Evolutionary conservation across 306 rosid species (phyloP).

Genomic region (Castanea sativa): DNA sequence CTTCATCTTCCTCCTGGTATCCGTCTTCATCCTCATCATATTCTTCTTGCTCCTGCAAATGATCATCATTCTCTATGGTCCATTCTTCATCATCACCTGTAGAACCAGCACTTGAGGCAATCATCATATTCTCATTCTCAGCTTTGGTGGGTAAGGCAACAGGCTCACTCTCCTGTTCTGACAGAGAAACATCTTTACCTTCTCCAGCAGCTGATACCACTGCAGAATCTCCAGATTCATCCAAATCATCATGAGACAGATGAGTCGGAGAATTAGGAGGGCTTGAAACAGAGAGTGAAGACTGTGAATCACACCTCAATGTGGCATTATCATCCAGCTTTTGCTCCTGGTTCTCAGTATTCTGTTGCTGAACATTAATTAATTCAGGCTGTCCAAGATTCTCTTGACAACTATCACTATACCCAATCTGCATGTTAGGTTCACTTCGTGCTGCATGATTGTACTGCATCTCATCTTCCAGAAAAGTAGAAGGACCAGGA

Average conservation of each 20-base stretch:
- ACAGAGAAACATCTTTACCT: constrained; percentile 32
- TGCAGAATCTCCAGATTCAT: constrained; percentile 71
- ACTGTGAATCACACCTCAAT: constrained; percentile 84
- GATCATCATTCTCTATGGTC: constrained; percentile 72
- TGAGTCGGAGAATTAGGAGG: constrained; percentile 93
- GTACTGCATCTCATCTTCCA: constrained; percentile 58
- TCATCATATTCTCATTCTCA: constrained; percentile 44
- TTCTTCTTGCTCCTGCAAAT: constrained; percentile 90
- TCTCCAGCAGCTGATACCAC: constrained; percentile 48
- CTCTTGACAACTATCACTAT: constrained; percentile 33
- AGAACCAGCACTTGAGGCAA: constrained; percentile 43
- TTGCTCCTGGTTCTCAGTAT: constrained; percentile 45
- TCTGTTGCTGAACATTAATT: constrained; percentile 44
- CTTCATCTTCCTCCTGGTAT: constrained; percentile 90
- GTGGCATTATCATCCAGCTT: constrained; percentile 41
- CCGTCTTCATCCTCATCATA: constrained; percentile 95
- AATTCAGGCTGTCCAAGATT: constrained; percentile 46
- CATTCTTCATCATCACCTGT: constrained; percentile 87
- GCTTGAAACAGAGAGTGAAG: constrained; percentile 94
- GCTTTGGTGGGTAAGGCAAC: constrained; percentile 27
- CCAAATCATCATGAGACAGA: constrained; percentile 89
- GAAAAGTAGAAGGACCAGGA: constrained; percentile 53
- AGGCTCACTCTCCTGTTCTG: constrained; percentile 49
- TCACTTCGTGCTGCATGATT: constrained; percentile 47
- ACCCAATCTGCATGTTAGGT: constrained; percentile 45